Percentiles rank a stretch among this genome's conserved stretches.
Conservation (phyloP, 2,329 filamentous ascomycete species). For the Ceratocystis lukuohia region DNA sequence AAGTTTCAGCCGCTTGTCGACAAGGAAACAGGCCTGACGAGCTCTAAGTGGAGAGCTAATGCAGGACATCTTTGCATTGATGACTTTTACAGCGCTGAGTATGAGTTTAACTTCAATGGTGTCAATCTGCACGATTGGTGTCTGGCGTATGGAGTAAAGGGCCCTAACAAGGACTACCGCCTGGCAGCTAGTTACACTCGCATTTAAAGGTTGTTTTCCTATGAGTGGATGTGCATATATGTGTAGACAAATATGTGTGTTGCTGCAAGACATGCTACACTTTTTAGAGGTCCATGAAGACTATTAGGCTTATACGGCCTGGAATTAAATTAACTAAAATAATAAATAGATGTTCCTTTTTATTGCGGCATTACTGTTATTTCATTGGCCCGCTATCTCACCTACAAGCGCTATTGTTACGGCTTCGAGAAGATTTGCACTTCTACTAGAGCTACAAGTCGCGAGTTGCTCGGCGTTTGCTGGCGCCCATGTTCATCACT, state of each 20-base stretch:
- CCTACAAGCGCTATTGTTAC: neutral
- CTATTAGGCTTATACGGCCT: no score
- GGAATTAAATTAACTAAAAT: neutral
- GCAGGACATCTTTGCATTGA: slow-evolving; percentile 57
- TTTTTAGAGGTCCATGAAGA: no score
- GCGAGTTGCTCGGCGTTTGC: neutral
- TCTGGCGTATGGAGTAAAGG: slow-evolving; percentile 52
- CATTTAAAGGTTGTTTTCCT: neutral
- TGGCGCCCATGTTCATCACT: slow-evolving; percentile 1
- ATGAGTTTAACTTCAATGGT: slow-evolving; percentile 50
- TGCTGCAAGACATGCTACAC: neutral
- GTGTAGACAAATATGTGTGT: neutral
- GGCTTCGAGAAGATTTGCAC: neutral
- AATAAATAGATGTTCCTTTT: neutral
- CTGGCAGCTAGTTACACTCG: slow-evolving; percentile 42
- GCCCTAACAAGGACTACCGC: slow-evolving; percentile 61
- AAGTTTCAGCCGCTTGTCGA: slow-evolving; percentile 38
- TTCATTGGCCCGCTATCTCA: neutral
- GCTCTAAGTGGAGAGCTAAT: slow-evolving; percentile 45
- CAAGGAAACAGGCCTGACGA: slow-evolving; percentile 17
- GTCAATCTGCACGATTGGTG: slow-evolving; percentile 45
- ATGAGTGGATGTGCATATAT: no score
- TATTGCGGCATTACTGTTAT: neutral
- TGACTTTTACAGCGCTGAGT: slow-evolving; percentile 58
- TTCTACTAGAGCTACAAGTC: slow-evolving; percentile 5